Evolutionary conservation across 2,329 filamentous ascomycete species (phyloP).

Genomic region (Monascus ruber): DNA sequence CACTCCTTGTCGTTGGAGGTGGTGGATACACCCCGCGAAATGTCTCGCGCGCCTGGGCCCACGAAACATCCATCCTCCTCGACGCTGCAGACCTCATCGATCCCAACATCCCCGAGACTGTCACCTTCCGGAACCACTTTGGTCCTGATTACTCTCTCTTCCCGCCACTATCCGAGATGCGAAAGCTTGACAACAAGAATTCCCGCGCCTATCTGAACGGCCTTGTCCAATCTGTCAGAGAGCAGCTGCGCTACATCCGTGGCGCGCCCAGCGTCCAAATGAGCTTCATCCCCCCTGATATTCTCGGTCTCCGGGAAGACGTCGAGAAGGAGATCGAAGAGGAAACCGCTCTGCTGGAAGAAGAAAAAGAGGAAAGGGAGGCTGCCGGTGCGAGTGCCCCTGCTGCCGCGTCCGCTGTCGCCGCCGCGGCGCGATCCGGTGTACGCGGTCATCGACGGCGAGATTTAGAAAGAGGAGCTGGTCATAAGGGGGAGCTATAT

Average conservation of each 20-base stretch:
- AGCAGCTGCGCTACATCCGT: constrained; percentile 77
- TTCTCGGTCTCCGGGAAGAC: constrained; percentile 45
- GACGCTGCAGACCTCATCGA: constrained; percentile 59
- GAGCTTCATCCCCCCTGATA: constrained; percentile 65
- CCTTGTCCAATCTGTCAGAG: constrained; percentile 65
- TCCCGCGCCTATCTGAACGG: constrained; percentile 62
- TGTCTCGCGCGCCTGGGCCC: constrained; percentile 91
- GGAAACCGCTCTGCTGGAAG: constrained; percentile 26
- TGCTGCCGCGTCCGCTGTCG: constrained; percentile 5
- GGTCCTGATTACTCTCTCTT: constrained; percentile 78
- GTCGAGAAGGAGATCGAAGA: constrained; percentile 37
- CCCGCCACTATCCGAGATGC: constrained; percentile 66
- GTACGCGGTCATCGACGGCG: constrained; percentile 14
- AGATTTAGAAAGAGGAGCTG: constrained; percentile 24
- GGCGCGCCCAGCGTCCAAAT: constrained; percentile 81
- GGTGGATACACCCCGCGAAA: constrained; percentile 95
- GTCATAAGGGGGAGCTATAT: constrained; percentile 26
- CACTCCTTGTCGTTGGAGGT: constrained; percentile 82
- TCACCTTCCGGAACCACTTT: constrained; percentile 83
- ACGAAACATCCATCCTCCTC: constrained; percentile 87
- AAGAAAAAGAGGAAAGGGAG: constrained; percentile 28
- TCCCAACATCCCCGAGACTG: constrained; percentile 63
- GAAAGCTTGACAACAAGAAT: constrained; percentile 64
- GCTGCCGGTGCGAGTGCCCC: constrained; percentile 13
- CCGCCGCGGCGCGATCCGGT: constrained; percentile 2